A percentile compares a stretch with the other conserved stretches of the same genome.
phyloP scores from a whole-genome alignment of 306 rosid species.

The Casuarina cunninghamiana region DNA sequence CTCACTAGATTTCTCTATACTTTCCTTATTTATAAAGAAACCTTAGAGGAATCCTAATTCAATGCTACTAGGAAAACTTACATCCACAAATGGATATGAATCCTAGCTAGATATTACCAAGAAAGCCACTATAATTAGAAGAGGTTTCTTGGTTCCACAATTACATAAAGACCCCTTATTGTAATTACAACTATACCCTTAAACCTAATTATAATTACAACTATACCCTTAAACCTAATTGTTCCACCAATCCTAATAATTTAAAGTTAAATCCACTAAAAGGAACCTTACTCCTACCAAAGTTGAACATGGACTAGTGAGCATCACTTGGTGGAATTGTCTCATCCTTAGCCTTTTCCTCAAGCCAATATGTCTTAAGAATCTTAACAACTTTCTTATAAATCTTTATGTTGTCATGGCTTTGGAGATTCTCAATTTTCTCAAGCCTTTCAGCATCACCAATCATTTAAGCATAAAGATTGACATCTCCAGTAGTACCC shows the following conservation, averaged over 20 bases:
- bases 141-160: too few relatives aligned
- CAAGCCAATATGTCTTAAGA: constrained; percentile 94
- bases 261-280: constrained; percentile 89
- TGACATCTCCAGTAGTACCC: constrained; percentile 62
- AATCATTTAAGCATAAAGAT: constrained; percentile 72
- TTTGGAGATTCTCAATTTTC: constrained; percentile 87
- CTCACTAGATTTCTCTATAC: too few relatives aligned
- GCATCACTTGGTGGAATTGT: constrained; percentile 90
- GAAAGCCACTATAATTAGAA: too few relatives aligned
- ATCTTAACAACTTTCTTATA: constrained; percentile 94
- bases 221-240: too few relatives aligned
- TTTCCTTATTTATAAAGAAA: too few relatives aligned
- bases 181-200: too few relatives aligned
- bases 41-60: too few relatives aligned
- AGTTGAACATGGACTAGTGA: constrained; percentile 68
- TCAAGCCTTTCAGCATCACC: constrained; percentile 95
- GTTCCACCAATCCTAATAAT: constrained; percentile 10
- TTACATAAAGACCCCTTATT: too few relatives aligned
- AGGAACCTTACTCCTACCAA: constrained; percentile 54
- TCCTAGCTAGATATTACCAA: too few relatives aligned
- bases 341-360: constrained; percentile 73
- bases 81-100: too few relatives aligned
- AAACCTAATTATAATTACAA: too few relatives aligned
- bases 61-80: too few relatives aligned
- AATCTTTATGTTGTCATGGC: constrained; percentile 91